Percentiles rank a stretch among this genome's conserved stretches.
Conservation (phyloP, 441 rosid genomes). For the Croton setiger region DNA sequence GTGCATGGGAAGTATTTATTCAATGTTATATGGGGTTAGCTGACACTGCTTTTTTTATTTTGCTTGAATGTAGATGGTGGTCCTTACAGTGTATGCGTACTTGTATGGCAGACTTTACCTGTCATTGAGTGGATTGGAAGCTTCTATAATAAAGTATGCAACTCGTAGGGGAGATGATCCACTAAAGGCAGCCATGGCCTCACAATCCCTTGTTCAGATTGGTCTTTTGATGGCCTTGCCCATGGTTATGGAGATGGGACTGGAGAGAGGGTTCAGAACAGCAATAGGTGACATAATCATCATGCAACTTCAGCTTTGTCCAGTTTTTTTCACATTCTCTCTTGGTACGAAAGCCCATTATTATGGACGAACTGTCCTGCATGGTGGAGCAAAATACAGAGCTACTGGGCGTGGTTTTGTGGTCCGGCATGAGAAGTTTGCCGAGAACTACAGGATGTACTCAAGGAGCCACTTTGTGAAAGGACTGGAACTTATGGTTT, state of each 20-base stretch:
- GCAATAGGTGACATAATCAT: slow-evolving; percentile 75
- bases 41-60: slow-evolving; percentile 7
- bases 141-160: slow-evolving; percentile 65
- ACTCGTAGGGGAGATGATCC: slow-evolving; percentile 58
- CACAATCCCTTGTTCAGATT: slow-evolving; percentile 83
- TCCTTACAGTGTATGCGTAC: slow-evolving; percentile 66
- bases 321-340: slow-evolving; percentile 96
- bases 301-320: slow-evolving; percentile 93
- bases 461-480: slow-evolving; percentile 94
- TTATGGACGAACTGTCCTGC: slow-evolving; percentile 83
- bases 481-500: slow-evolving; percentile 68
- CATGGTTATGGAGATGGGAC: slow-evolving; percentile 97
- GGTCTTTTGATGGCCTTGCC: slow-evolving; percentile 83
- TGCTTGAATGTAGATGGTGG: slow-evolving; percentile 54
- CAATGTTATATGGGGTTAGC: slow-evolving; percentile 1
- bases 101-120: slow-evolving; percentile 85
- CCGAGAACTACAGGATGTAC: slow-evolving; percentile 92
- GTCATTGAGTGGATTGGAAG: slow-evolving; percentile 87
- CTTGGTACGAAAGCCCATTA: slow-evolving; percentile 91
- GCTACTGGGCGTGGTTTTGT: slow-evolving; percentile 99
- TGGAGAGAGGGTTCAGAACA: slow-evolving; percentile 90
- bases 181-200: slow-evolving; percentile 85
- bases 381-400: slow-evolving; percentile 93
- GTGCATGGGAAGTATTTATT: neutral
- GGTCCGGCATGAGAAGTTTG: slow-evolving; percentile 91